Evolutionary conservation across 2,329 filamentous ascomycete genomes (phyloP).

Genomic region (Scedosporium dehoogii): DNA sequence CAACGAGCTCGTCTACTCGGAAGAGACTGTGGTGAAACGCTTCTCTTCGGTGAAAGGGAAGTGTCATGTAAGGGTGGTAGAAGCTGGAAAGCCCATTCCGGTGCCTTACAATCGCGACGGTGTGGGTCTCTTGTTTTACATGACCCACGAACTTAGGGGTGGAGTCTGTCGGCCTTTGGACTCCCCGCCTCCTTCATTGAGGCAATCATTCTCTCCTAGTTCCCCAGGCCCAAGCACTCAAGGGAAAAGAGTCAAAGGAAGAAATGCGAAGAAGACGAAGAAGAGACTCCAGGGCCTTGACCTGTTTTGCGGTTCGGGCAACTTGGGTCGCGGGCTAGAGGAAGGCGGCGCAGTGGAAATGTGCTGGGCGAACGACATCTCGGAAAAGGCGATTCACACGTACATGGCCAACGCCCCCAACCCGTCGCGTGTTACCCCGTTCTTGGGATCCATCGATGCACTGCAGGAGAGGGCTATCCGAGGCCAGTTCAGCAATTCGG

Average conservation of each 20-base stretch:
- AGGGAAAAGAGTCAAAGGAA: no score
- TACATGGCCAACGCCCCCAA: conserved; percentile 56
- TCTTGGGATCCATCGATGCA: conserved; percentile 63
- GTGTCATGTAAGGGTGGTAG: conserved; percentile 52
- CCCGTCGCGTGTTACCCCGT: conserved; percentile 37
- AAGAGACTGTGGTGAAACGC: conserved; percentile 28
- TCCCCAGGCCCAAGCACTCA: not conserved
- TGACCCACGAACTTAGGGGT: conserved; percentile 31
- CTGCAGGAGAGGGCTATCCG: conserved; percentile 46
- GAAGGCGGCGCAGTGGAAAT: conserved; percentile 58
- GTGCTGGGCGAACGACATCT: conserved; percentile 59
- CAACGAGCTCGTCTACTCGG: conserved; percentile 52
- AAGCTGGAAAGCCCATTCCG: conserved; percentile 33
- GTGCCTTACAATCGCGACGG: conserved; percentile 58
- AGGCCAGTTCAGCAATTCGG: conserved; percentile 32
- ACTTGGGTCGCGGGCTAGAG: conserved; percentile 66
- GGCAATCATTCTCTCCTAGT: conserved; percentile 45
- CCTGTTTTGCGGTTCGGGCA: conserved; percentile 70
- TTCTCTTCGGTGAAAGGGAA: conserved; percentile 34
- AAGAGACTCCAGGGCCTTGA: conserved; percentile 51
- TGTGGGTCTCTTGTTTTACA: conserved; percentile 55
- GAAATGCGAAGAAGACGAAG: not conserved
- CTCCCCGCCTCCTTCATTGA: conserved; percentile 25
- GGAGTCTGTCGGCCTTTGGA: conserved; percentile 24
- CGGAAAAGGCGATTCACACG: conserved; percentile 54